Evolutionary conservation across 768 basidiomycete genomes (phyloP), one percentile per base, ranked within the genome.

Genomic region (Psilocybe azurescens): DNA sequence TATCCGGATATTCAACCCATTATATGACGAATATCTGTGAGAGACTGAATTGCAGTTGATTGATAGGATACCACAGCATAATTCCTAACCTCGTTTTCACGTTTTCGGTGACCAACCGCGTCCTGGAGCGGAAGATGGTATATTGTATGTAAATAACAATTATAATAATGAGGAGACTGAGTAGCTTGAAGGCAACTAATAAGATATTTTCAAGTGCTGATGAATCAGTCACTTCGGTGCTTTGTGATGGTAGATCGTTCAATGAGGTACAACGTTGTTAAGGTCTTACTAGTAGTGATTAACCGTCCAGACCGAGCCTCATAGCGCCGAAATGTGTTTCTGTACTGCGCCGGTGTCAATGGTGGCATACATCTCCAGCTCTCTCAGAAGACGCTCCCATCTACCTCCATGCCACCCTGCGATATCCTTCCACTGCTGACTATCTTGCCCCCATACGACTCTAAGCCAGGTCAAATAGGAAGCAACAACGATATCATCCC

Each of bases 1-100:
- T 79, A 61, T 83, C 76, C 10, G 79, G 75, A 65, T 71, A 79
- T 58, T 81, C 79, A 14, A 81, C 70, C 79, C 80, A 82, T 55
- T 73, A 56, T 75, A 74, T 9, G 77, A 64, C n/a, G 36, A 18
- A 6, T 51, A 50, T 36, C 49, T 41, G 58, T 0, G 24, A 24
- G 24, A 24, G 5, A 16, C 2, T 14, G 8, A 2, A 48, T 32
- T 46, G 3, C 41, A n/a, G 24, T 56, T 3, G 46, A 28, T 28
- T 39, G 18, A 55, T 18, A 1, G 1, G 29, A 54, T n/a, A 16
- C 8, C 11, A 7, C 13, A 16, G 55, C 24, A 24, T 24, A 24
- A 30, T 2, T 29, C 14, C 30, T 5, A 48, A 24, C 56, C 56
- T 44, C 30, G 44, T 47, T 33, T 47, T 57, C 56, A 57, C 16